Evolutionary conservation across 495 filamentous ascomycete species (phyloP), one percentile per base, ranked within the genome.

Genomic region (Penicillium cataractarum): DNA sequence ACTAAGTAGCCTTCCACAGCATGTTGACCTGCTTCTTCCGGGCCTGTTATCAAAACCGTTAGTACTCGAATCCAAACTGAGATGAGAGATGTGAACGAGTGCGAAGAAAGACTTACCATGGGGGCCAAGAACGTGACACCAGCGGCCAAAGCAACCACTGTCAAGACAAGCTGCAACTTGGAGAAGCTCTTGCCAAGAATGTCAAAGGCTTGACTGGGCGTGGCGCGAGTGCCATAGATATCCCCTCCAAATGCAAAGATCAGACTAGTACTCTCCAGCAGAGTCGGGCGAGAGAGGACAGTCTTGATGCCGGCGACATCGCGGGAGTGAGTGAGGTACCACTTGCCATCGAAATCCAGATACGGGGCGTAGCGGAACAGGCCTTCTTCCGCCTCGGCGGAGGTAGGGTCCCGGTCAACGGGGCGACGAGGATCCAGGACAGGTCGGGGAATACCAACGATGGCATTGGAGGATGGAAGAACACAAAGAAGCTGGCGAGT

Each of bases 231-330:
- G 6, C 91, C 93, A 66, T 92, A 99, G 33, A 98, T 75, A 71
- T 99, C 95, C 2, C 76, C 72, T 3, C 96, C 96, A 72, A 90
- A 97, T 4, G 92, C 94, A 67, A 98, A 87, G 29, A 99, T 85
- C 46, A 99, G 74, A 68, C 90, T 92, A 13, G 95, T 97, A 74
- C 93, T 97, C 76, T 99, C 95, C n/a, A 99, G 82, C 1, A 89
- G 67, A 0, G 91, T 88, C 0, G 94, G 92, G 17, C 79, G 82
- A 0, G 91, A 87, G 12, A 93, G 82, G 19, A 97, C 82, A 40
- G 84, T 78, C 56, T 84, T 81, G 42, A 97, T 84, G 1, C 92
- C 93, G 3, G 91, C 61, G 5, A 97, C 85, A 62, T 97, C 91
- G 6, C 92, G 84, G 58, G 87, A 80, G 74, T 99, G 95, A n/a